Percentiles rank a stretch among this genome's conserved stretches.
phyloP scores from a whole-genome alignment of 1,284 basidiomycete species.

The Pseudozyma thailandica region DNA sequence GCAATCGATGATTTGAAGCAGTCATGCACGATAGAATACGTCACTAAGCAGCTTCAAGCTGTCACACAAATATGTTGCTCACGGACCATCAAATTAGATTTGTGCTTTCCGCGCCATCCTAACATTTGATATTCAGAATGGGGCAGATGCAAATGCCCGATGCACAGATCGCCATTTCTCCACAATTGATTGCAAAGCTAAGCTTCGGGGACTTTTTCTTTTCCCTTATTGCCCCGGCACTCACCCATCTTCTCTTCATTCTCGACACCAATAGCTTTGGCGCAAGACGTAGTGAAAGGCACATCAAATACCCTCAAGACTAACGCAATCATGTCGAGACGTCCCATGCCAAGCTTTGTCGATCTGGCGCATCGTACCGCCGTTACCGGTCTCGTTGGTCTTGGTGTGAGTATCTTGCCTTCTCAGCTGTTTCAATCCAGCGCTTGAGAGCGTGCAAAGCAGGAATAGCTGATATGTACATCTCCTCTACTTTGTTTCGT shows the following conservation, averaged over 20 bases:
- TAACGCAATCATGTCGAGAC: constrained; percentile 31
- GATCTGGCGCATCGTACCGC: constrained; percentile 58
- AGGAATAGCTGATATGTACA: neutral
- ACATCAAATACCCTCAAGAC: neutral
- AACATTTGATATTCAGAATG: neutral
- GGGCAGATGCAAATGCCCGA: neutral
- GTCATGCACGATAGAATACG: constrained; percentile 10
- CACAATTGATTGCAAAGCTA: constrained; percentile 20
- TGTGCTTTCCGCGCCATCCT: neutral
- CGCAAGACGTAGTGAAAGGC: neutral
- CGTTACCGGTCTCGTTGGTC: constrained; percentile 57
- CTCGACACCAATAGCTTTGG: neutral
- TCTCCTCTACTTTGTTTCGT: neutral
- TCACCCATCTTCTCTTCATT: neutral
- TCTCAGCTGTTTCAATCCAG: no score
- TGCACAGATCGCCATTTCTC: neutral
- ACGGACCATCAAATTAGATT: constrained; percentile 14
- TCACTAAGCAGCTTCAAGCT: constrained; percentile 26
- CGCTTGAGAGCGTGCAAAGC: neutral
- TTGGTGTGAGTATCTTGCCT: constrained; percentile 50
- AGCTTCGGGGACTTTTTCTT: constrained; percentile 10
- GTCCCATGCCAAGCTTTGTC: constrained; percentile 43
- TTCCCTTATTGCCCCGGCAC: no score
- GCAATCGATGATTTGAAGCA: neutral
- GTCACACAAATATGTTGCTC: constrained; percentile 13